A percentile compares a stretch with the other conserved stretches of the same genome.
These are phyloP conservation scores for Heterobasidion annosum DNA, from an alignment of 1,284 basidiomycete species.

Conservation along the genomic window DNA sequence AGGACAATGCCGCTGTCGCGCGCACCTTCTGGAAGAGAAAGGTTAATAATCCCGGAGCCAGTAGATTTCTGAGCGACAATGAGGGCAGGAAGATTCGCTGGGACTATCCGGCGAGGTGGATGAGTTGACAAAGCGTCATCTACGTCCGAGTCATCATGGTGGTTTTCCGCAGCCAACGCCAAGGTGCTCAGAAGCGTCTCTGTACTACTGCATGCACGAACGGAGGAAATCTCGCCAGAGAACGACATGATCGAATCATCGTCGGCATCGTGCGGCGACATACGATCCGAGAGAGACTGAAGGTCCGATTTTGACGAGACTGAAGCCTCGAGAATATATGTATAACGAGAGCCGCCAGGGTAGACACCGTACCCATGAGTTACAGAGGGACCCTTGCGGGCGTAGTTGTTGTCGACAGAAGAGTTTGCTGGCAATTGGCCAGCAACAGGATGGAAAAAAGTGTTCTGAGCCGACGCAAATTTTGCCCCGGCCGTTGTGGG, in stretches of 20 bases:
- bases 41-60: slow-evolving; percentile 8
- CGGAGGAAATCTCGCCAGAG: slow-evolving; percentile 28
- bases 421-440: background rate
- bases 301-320: slow-evolving; percentile 44
- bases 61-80: slow-evolving; percentile 10
- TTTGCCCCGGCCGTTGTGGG: background rate
- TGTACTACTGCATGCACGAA: slow-evolving; percentile 41
- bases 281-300: slow-evolving; percentile 12
- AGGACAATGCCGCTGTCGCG: background rate
- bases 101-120: background rate
- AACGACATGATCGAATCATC: slow-evolving; percentile 28
- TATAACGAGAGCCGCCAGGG: slow-evolving; percentile 30
- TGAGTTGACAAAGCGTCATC: background rate
- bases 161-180: background rate
- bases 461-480: slow-evolving; percentile 2
- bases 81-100: slow-evolving; percentile 7
- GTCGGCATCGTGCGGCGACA: slow-evolving; percentile 25
- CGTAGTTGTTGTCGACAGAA: slow-evolving; percentile 6
- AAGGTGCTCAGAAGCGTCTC: slow-evolving; percentile 27
- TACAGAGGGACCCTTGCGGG: slow-evolving; percentile 5
- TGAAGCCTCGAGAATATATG: slow-evolving; percentile 50
- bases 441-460: background rate
- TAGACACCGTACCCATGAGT: slow-evolving; percentile 26
- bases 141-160: background rate
- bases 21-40: slow-evolving; percentile 10